Conservation (phyloP, 495 filamentous ascomycete genomes). For the Xylaria cubensis region DNA sequence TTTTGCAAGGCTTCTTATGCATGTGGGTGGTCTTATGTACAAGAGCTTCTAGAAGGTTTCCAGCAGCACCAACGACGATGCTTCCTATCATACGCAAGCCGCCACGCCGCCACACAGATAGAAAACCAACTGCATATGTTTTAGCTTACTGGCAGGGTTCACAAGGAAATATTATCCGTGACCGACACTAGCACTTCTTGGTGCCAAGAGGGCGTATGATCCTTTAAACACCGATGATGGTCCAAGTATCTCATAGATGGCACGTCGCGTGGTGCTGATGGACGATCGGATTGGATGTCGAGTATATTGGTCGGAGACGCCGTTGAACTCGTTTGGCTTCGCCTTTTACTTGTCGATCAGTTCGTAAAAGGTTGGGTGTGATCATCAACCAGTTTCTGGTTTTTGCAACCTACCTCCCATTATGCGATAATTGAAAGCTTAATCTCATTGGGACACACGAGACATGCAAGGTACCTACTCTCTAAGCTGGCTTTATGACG, state of each 20-base stretch:
- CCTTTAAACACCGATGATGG: neutral
- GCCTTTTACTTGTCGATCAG: neutral
- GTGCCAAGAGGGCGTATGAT: neutral
- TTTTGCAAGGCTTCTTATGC: neutral
- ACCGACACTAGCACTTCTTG: neutral
- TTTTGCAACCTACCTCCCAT: neutral
- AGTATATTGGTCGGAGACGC: neutral
- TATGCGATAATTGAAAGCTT: neutral
- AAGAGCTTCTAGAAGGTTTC: constrained; percentile 14
- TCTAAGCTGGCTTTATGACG: neutral
- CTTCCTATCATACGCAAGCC: neutral
- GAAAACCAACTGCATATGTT: neutral
- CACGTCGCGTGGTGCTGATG: constrained; percentile 1
- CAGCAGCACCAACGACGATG: neutral
- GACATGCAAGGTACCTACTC: neutral
- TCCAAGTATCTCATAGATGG: neutral
- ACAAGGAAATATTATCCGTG: neutral
- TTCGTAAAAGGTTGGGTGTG: neutral
- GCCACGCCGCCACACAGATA: neutral
- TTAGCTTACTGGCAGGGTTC: neutral
- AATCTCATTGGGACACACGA: neutral
- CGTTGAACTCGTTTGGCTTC: neutral
- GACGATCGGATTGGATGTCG: constrained; percentile 3
- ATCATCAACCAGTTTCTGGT: neutral
- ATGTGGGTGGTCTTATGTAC: neutral